phyloP scores from a whole-genome alignment of 345 rosid species.

The Gynandropsis gynandra region DNA sequence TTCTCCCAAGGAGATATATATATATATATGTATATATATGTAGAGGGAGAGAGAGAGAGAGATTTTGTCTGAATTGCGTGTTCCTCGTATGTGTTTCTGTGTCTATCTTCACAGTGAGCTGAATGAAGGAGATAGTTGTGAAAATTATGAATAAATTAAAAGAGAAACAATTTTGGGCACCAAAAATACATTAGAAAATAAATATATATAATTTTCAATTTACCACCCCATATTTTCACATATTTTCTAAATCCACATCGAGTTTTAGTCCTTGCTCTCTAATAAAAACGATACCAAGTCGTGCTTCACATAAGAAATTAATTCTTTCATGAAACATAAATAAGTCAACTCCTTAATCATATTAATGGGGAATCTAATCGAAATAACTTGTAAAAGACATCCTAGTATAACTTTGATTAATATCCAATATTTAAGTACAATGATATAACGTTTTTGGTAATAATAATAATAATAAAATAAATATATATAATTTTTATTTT shows the following conservation, averaged over 20 bases:
- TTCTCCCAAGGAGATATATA: slow-evolving; percentile 9
- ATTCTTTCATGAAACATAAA: neutral
- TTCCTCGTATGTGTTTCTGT: too few relatives aligned
- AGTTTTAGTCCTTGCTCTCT: neutral
- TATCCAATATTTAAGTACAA: too few relatives aligned
- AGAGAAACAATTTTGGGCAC: too few relatives aligned
- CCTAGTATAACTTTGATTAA: too few relatives aligned
- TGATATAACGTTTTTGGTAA: too few relatives aligned
- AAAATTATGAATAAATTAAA: neutral
- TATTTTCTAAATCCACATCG: neutral
- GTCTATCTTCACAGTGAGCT: too few relatives aligned
- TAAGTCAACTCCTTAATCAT: slow-evolving; percentile 14
- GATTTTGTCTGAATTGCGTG: slow-evolving; percentile 13
- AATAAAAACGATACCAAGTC: neutral
- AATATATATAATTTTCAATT: neutral
- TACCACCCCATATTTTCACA: slow-evolving; percentile 1
- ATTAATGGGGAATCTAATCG: slow-evolving; percentile 22
- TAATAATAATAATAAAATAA: neutral
- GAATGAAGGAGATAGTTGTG: neutral
- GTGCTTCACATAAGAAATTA: slow-evolving; percentile 9
- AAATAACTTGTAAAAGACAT: slow-evolving; percentile 18
- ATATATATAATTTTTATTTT: neutral
- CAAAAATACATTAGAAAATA: too few relatives aligned
- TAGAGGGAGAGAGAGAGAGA: slow-evolving; percentile 20
- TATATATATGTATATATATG: too few relatives aligned